Percentiles rank a stretch among this genome's conserved stretches.
These are phyloP conservation scores for Backusella sp. DNA, from an alignment of 192 early-diverging fungal species.

Conservation along the genomic window DNA sequence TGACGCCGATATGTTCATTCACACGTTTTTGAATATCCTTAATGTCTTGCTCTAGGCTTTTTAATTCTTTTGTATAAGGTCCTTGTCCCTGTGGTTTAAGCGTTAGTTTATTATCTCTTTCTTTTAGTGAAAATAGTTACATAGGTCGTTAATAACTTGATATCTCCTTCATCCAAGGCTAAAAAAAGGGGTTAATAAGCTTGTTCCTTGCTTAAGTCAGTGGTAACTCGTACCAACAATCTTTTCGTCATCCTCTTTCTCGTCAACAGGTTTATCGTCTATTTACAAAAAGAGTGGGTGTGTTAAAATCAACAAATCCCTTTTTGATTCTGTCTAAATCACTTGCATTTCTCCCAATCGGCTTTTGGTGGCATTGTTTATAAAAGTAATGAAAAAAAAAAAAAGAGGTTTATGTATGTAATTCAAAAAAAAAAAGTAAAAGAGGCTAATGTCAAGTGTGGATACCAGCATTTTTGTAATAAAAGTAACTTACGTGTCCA, in stretches of 20 bases:
- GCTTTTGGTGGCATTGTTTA: constrained; percentile 79
- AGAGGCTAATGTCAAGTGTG: neutral
- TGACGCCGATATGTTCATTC: constrained; percentile 99
- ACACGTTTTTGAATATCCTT: constrained; percentile 98
- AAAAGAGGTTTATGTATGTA: neutral
- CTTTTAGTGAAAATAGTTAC: constrained; percentile 39
- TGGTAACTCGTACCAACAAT: constrained; percentile 62
- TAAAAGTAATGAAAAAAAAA: neutral
- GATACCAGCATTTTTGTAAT: neutral
- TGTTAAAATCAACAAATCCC: too few species aligned
- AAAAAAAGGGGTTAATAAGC: neutral
- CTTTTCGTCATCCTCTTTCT: constrained; percentile 80
- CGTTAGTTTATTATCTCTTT: neutral
- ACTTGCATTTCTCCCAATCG: constrained; percentile 97
- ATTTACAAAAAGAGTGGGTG: too few species aligned
- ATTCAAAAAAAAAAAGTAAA: neutral
- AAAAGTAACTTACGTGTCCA: neutral
- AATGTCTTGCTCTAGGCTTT: constrained; percentile 90
- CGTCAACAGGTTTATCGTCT: constrained; percentile 76
- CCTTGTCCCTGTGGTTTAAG: constrained; percentile 80
- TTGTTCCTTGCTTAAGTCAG: neutral
- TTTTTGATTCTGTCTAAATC: too few species aligned
- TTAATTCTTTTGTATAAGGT: constrained; percentile 95
- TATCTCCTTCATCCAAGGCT: constrained; percentile 90
- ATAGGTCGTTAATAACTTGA: constrained; percentile 91